phyloP scores from a whole-genome alignment of 257 asterid species.

The Fraxinus excelsior region DNA sequence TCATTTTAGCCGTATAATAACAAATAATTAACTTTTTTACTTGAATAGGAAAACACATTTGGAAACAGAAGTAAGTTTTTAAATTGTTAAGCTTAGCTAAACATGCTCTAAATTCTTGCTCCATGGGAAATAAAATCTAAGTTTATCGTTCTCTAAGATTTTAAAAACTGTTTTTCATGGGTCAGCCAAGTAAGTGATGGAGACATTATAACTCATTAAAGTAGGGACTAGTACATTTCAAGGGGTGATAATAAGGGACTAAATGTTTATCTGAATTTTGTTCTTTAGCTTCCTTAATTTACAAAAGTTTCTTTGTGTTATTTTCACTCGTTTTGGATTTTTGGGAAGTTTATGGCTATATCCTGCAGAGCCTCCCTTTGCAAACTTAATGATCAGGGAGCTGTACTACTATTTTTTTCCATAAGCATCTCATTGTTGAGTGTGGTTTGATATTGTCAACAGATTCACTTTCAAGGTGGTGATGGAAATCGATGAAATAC shows the following conservation, averaged over 20 bases:
- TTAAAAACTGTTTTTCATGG: not conserved
- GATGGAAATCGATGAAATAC: constrained; percentile 55
- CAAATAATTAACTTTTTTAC: not conserved
- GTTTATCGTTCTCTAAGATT: not conserved
- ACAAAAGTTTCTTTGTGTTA: not conserved
- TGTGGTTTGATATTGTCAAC: constrained; percentile 16
- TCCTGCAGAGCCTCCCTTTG: not conserved
- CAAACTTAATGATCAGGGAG: not conserved
- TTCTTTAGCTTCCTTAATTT: not conserved
- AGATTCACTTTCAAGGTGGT: constrained; percentile 67
- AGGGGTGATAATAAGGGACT: not conserved
- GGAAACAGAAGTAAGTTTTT: not conserved
- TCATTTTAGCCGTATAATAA: not conserved
- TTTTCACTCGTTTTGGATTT: not conserved
- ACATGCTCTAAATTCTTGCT: not conserved
- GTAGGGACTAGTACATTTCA: not conserved
- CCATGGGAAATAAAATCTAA: not conserved
- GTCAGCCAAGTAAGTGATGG: not conserved
- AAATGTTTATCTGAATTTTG: not conserved
- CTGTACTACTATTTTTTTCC: not conserved
- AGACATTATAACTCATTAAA: not conserved
- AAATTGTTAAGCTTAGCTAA: not conserved
- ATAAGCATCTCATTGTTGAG: constrained; percentile 9
- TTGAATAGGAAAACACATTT: not conserved
- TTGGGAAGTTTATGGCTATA: not conserved